Base-by-base conservation (phyloP, 352 stramenopile genomes). In the Phytophthora multivora region DNA sequence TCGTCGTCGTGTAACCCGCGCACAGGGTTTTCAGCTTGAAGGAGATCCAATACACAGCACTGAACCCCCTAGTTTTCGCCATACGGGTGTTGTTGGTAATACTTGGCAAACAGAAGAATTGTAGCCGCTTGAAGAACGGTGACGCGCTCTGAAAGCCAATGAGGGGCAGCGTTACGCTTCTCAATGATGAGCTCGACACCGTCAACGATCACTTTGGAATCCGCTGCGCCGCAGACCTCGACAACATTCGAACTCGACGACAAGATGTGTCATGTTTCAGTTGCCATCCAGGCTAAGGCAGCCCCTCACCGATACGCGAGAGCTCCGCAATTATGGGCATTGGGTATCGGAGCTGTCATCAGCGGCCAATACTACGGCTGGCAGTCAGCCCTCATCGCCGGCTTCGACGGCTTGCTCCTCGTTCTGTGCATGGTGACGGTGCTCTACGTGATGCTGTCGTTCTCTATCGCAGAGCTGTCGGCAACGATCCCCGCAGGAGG, bases 381-480 rank as follows among this genome's bases (percentile, higher is more conserved):
- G 82, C 82, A 91, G 57, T 70, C 78, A 8, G 70, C 79, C 5
- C 66, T 91, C 9, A 75, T 83, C 40, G 78, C 82, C 4, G 82
- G 82, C 15, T 91, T 89, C 67, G 68, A 84, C 40, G 82, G 80
- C 9, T 66, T 88, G 33, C 77, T 89, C 12, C 51, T 91, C 47
- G 77, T 89, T 18, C 62, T 91, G 45, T 63, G 68, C 21, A 75
- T 88, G 55, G 79, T 88, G 31, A 90, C 82, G 0, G 69, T 88
- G 43, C 71, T 90, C 25, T 91, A 90, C 67, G 74, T 89, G 21
- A 66, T 89, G 55, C 71, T 91, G 7, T 79, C 80, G 30, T 90
- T 91, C 69, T 91, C 80, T 4, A 91, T 91, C 66, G 80, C 82
- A 26, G 82, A 91, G 56, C 67, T 91, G 23, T 90, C 80, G 42